Evolutionary conservation across 148 eudicot species (phyloP), one percentile per base, ranked within the genome.

Genomic region (Linanthus parryae): DNA sequence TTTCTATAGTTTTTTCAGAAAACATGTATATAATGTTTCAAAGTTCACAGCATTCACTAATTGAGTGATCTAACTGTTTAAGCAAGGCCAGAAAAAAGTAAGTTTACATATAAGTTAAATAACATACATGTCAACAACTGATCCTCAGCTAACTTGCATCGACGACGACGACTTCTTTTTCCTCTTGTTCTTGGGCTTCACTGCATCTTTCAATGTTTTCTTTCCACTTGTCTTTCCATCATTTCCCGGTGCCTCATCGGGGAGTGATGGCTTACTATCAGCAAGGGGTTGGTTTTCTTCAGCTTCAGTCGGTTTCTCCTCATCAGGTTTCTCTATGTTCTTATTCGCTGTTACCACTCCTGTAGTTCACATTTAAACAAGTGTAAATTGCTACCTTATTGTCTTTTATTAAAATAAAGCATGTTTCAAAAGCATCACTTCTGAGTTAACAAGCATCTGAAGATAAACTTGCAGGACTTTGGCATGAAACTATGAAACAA

Each of bases 131-230:
- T 11, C 39, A 9, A 35, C 9, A 35, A 35, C 39, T 9, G 39
- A 35, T 35, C 13, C 9, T 9, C 34, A 30, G 34, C 34, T 30
- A 30, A 30, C 34, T 30, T 30, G 34, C 9, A 30, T 30, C 34
- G 9, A 30, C 4, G 43, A 35, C 12, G 57, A 23, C n/a, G 14
- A 8, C 0, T 31, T 19, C 44, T 53, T 53, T 27, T 53, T 53
- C 13, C 57, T 36, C 57, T 36, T 53, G 30, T 53, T 18, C 57
- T 53, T 53, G 44, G 57, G 57, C 44, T 53, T 53, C 25, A 53
- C 44, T 3, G 57, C 57, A 37, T 53, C 57, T 53, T 53, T 53
- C 30, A 53, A 53, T 6, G 57, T 53, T n/a, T 49, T 49, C 5
- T n/a, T 5, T 24, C n/a, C 23, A 16, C 31, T 49, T 13, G 18